Evolutionary conservation across 345 rosid species (phyloP).

Genomic region (Draba incana): DNA sequence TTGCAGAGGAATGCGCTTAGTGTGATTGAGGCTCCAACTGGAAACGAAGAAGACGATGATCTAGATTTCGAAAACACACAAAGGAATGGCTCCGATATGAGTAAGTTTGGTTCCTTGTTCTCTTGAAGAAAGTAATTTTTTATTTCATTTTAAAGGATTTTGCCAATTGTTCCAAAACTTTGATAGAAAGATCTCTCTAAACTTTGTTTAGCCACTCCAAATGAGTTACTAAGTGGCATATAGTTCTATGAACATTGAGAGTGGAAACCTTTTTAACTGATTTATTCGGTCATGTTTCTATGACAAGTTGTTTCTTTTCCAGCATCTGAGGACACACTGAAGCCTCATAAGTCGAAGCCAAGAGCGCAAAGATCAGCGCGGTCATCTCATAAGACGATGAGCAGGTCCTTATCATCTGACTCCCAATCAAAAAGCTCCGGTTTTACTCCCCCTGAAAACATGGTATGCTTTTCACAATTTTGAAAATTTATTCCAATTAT

Average conservation of each 20-base stretch:
- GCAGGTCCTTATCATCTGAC: constrained; percentile 68
- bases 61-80: constrained; percentile 68
- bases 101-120: constrained; percentile 48
- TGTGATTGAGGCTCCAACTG: constrained; percentile 95
- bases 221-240: constrained; percentile 9
- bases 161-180: neutral
- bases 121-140: neutral
- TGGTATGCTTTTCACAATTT: constrained; percentile 42
- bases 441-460: constrained; percentile 62
- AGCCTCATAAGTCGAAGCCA: constrained; percentile 65
- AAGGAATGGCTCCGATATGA: constrained; percentile 72
- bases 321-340: constrained; percentile 57
- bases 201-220: constrained; percentile 8
- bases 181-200: neutral
- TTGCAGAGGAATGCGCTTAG: constrained; percentile 98
- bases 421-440: constrained; percentile 67
- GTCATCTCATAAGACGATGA: constrained; percentile 66
- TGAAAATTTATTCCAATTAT: neutral
- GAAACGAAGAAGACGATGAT: constrained; percentile 86
- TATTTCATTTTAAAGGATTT: neutral
- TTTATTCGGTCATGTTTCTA: constrained; percentile 18
- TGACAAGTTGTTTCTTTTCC: constrained; percentile 43
- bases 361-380: constrained; percentile 58
- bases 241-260: neutral
- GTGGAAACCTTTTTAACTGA: constrained; percentile 23